A percentile compares a stretch with the other conserved stretches of the same genome.
Evolutionary conservation across 768 basidiomycete genomes (phyloP).

Genomic region (Albatrellus ellisii): DNA sequence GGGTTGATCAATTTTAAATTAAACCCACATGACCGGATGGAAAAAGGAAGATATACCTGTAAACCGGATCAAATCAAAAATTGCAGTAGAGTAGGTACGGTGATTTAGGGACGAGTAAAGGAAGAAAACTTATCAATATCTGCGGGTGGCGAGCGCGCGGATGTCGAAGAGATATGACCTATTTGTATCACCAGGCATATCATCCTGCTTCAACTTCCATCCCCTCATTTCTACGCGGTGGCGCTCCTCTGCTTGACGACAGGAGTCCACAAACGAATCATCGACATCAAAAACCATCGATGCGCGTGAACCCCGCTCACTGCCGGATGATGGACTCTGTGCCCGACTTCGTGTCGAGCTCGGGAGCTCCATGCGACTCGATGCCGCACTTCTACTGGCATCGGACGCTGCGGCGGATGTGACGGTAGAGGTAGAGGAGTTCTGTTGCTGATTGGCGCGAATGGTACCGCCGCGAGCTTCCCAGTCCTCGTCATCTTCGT

Average conservation of each 20-base stretch:
- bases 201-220: constrained; percentile 33
- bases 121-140: constrained; percentile 31
- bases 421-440: constrained; percentile 14
- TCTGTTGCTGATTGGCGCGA: constrained; percentile 36
- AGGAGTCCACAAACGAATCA: constrained; percentile 57
- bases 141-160: constrained; percentile 73
- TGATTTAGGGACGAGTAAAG: constrained; percentile 3
- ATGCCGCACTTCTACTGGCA: constrained; percentile 19
- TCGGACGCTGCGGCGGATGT: constrained; percentile 3
- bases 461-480: constrained; percentile 72
- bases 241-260: constrained; percentile 66
- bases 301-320: constrained; percentile 69
- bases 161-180: constrained; percentile 69
- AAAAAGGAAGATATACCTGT: too few relatives aligned
- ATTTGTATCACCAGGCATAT: constrained; percentile 29
- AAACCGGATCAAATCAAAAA: neutral
- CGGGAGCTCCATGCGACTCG: constrained; percentile 27
- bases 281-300: constrained; percentile 72
- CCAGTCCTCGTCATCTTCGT: constrained; percentile 71
- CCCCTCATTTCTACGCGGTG: constrained; percentile 79
- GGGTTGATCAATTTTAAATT: too few relatives aligned
- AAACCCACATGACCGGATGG: too few relatives aligned
- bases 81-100: constrained; percentile 3
- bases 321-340: constrained; percentile 58
- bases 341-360: constrained; percentile 51